Evolutionary conservation across 768 basidiomycete genomes (phyloP), one percentile per base, ranked within the genome.

Genomic region (Pisolithus albus): DNA sequence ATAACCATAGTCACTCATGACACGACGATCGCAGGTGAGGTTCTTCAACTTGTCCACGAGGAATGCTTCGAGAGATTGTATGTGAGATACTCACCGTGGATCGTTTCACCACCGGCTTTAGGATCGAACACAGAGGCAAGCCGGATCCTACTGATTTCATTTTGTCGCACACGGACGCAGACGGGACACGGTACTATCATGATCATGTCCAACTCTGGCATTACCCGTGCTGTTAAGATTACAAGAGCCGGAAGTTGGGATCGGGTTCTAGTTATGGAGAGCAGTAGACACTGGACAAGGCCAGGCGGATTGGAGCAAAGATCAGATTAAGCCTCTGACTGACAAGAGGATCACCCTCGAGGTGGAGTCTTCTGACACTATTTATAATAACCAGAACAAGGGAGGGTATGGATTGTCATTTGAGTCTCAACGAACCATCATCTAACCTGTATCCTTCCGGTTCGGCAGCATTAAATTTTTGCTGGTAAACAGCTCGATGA

Each of bases 1-100:
- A 9, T 28, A 5, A 99, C 96, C 10, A 97, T 99, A 95, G 96
- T 99, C 69, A 99, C 96, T 50, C 88, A 95, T 50, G 96, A 98
- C 68, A 89, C 92, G 4, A 99, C 95, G 19, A 92, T 89, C 57
- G 96, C 96, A 34, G 98, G 95, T 11, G 96, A 98, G 64, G 96
- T 96, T 34, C 76, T 99, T 52, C 91, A 97, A 69, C 76, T 97
- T 58, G 98, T 99, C 19, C 83, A 94, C 64, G 92, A 98, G 92
- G 93, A 64, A 87, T 85, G 63, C 73, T 98, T 47, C 80, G 86
- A 21, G 96, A 98, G 59, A 91, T 99, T 51, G 86, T 98, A 3
- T 71, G 81, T 2, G 92, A 93, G 41, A 99, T 98, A 68, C 81
- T 99, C 44, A 76, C 80, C 7, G 82, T 81, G 2, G 96, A 99